Percentiles rank a stretch among this genome's conserved stretches.
phyloP scores from a whole-genome alignment of 257 asterid species.

The Nicotiana undulata region DNA sequence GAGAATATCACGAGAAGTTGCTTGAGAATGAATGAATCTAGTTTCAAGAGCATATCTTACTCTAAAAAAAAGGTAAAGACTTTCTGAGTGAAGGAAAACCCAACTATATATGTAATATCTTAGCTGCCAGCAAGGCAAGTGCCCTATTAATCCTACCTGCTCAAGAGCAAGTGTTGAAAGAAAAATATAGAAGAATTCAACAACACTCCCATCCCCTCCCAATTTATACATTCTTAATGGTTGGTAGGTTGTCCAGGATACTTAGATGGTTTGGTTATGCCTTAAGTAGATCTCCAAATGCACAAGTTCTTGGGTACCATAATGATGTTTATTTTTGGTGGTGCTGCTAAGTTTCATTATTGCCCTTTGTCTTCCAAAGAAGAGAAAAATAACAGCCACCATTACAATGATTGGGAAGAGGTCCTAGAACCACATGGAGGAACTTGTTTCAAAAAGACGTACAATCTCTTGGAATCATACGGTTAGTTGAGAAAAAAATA shows the following conservation, averaged over 20 bases:
- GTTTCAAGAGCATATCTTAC: background rate
- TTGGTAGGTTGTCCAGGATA: background rate
- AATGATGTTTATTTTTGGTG: background rate
- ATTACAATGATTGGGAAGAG: background rate
- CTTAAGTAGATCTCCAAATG: background rate
- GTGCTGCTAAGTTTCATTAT: background rate
- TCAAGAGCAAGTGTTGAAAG: background rate
- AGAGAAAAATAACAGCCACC: background rate
- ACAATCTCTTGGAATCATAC: background rate
- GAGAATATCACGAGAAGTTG: background rate
- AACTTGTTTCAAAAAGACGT: background rate
- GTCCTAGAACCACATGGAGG: background rate
- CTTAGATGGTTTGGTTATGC: background rate
- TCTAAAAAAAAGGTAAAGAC: background rate
- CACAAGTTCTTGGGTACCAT: background rate
- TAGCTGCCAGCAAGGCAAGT: background rate
- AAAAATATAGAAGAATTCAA: background rate
- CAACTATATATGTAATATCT: background rate
- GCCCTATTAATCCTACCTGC: background rate
- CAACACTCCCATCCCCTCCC: background rate
- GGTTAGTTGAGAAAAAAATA: background rate
- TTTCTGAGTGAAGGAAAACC: background rate
- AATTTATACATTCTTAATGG: background rate
- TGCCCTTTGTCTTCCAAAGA: background rate
- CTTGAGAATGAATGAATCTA: background rate